Evolutionary conservation across 495 filamentous ascomycete species (phyloP).

Genomic region (Neurospora sp.): DNA sequence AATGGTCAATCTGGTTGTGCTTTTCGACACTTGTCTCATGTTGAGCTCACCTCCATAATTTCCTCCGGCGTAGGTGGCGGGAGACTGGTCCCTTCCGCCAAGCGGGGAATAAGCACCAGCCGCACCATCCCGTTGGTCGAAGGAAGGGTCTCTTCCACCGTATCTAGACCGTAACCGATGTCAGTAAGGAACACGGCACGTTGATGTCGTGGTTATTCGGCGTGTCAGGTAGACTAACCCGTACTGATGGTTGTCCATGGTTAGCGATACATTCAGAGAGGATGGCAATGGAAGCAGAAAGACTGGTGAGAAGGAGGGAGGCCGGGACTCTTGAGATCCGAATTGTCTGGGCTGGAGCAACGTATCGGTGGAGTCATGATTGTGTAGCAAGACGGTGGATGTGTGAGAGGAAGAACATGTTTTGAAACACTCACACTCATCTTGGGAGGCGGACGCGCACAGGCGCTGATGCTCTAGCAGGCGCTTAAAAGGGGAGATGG

Average conservation of each 20-base stretch:
- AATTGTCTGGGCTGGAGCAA: neutral
- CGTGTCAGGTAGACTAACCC: slow-evolving; percentile 9
- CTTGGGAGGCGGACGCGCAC: slow-evolving; percentile 12
- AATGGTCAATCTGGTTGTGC: slow-evolving; percentile 1
- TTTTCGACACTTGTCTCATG: slow-evolving; percentile 1
- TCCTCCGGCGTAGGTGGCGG: neutral
- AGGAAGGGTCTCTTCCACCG: slow-evolving; percentile 39
- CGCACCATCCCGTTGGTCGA: slow-evolving; percentile 34
- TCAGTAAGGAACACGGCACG: slow-evolving; percentile 13
- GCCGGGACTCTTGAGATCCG: neutral
- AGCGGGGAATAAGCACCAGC: slow-evolving; percentile 19
- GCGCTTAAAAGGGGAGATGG: neutral
- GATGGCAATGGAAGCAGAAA: neutral
- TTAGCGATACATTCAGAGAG: slow-evolving; percentile 12
- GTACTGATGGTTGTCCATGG: slow-evolving; percentile 15
- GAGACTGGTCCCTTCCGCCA: slow-evolving; percentile 15
- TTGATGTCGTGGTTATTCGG: neutral
- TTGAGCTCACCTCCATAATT: slow-evolving; percentile 38
- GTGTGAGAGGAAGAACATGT: neutral
- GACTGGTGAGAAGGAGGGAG: neutral
- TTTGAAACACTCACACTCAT: slow-evolving; percentile 38
- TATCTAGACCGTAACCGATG: slow-evolving; percentile 24
- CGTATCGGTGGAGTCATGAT: slow-evolving; percentile 2
- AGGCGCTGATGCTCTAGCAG: neutral
- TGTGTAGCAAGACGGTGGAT: slow-evolving; percentile 6